A percentile compares a stretch with the other conserved stretches of the same genome.
Conservation (phyloP, 129 eudicot genomes). For the Logfia minima region DNA sequence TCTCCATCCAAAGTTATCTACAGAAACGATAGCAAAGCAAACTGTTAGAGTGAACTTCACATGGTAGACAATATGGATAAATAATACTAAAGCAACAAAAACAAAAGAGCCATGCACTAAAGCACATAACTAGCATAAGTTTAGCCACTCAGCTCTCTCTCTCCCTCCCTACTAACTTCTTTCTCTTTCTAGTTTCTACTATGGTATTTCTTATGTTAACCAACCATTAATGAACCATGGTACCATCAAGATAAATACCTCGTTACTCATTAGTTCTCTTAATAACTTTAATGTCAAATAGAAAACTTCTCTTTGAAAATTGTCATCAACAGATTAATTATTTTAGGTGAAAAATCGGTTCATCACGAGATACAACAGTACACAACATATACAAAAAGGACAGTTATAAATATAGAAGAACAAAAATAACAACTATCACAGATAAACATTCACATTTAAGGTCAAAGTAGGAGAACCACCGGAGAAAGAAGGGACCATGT, state of each 20-base stretch:
- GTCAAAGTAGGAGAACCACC: slow-evolving; percentile 2
- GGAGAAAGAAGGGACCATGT: slow-evolving; percentile 4
- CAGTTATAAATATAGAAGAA: background rate
- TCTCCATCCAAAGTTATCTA: slow-evolving; percentile 74
- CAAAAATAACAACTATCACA: background rate
- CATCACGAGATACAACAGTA: slow-evolving; percentile 2
- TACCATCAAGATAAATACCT: background rate
- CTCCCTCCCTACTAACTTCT: background rate
- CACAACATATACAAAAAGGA: background rate
- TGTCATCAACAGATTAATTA: background rate
- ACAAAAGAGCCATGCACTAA: background rate
- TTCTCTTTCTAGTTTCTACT: too few species aligned
- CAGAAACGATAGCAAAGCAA: slow-evolving; percentile 23
- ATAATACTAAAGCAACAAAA: background rate
- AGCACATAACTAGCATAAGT: background rate
- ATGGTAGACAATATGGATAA: slow-evolving; percentile 5
- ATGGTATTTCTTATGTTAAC: too few species aligned
- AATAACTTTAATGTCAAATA: background rate
- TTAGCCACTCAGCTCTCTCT: too few species aligned
- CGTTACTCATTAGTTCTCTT: background rate
- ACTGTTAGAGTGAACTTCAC: slow-evolving; percentile 17
- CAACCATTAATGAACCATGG: too few species aligned
- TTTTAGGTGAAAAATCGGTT: background rate
- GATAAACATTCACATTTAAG: background rate
- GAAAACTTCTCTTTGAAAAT: background rate